Conservation (phyloP, 345 rosid species). For the Populus davidiana region DNA sequence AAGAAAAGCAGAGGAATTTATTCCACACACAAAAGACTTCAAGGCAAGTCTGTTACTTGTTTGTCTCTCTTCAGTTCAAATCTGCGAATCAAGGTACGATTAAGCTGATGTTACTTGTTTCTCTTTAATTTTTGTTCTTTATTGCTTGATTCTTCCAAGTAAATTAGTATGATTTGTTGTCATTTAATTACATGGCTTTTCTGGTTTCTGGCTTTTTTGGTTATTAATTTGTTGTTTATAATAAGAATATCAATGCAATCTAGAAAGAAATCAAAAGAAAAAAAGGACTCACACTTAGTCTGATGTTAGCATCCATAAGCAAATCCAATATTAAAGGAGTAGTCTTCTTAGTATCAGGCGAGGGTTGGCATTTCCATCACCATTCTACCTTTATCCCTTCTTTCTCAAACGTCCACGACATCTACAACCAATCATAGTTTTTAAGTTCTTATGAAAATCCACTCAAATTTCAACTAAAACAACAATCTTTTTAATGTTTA, state of each 20-base stretch:
- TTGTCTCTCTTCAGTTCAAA: too few relatives aligned
- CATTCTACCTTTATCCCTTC: conserved; percentile 86
- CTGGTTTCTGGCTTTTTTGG: too few relatives aligned
- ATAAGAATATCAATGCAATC: neutral
- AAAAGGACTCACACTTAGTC: conserved; percentile 52
- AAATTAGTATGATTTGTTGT: too few relatives aligned
- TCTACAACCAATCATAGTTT: neutral
- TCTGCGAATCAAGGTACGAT: too few relatives aligned
- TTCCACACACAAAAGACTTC: too few relatives aligned
- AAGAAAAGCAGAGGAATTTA: too few relatives aligned
- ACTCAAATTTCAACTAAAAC: neutral
- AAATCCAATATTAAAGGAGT: conserved; percentile 67
- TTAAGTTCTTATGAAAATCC: too few relatives aligned
- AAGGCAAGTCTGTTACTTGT: too few relatives aligned
- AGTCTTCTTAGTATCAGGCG: conserved; percentile 45
- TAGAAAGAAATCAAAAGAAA: neutral
- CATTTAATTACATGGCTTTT: too few relatives aligned
- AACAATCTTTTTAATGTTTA: neutral
- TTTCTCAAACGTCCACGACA: conserved; percentile 81
- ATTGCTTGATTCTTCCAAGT: too few relatives aligned
- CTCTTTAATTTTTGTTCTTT: too few relatives aligned
- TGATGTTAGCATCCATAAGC: conserved; percentile 76
- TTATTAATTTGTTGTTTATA: neutral
- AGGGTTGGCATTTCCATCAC: conserved; percentile 78
- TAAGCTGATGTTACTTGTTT: too few relatives aligned